Base-by-base conservation (phyloP, 257 asterid species). In the Cordia subcordata region DNA sequence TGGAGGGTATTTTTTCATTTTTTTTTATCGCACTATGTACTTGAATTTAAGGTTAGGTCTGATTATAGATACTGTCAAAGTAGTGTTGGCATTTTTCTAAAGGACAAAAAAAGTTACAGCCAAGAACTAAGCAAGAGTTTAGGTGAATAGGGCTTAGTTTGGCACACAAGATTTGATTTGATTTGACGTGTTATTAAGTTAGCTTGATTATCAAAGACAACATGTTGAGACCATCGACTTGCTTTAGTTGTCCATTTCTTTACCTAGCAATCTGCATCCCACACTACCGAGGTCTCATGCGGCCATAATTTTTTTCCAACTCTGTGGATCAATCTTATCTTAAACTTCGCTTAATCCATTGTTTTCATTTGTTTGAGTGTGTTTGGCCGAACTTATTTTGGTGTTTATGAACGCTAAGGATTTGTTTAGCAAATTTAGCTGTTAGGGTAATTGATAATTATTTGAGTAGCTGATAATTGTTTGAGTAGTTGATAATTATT, bases 161-260 rank as follows among this genome's bases (percentile, higher is more conserved):
- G 55, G 72, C 57, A 61, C 51, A 18, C 8, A 8, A 65, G 61
- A 46, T 63, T 64, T 64, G 20, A 32, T 62, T 57, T 13, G 47
- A n/a, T n/a, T n/a, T n/a, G n/a, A n/a, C n/a, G n/a, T n/a, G n/a
- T n/a, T n/a, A n/a, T n/a, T 49, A 47, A 23, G 60, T 63, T 57
- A 23, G 58, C 0, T 23, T 53, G 45, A 66, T 62, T 22, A 50
- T 56, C 75, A 51, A 53, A 65, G 53, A 65, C 62, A 70, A 49
- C 49, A 50, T 59, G 52, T 60, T 51, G 69, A 61, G 17, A 66
- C 38, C 0, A 45, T 63, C 60, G 13, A 55, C 17, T 60, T 52
- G 68, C 56, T 22, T n/a, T 11, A 49, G 40, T 22, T 35, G 60
- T 67, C 53, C 49, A 57, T 49, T 33, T 10, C 11, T 60, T 62